Evolutionary conservation across 306 rosid species (phyloP), one percentile per base, ranked within the genome.

Genomic region (Rubus parviflorus): DNA sequence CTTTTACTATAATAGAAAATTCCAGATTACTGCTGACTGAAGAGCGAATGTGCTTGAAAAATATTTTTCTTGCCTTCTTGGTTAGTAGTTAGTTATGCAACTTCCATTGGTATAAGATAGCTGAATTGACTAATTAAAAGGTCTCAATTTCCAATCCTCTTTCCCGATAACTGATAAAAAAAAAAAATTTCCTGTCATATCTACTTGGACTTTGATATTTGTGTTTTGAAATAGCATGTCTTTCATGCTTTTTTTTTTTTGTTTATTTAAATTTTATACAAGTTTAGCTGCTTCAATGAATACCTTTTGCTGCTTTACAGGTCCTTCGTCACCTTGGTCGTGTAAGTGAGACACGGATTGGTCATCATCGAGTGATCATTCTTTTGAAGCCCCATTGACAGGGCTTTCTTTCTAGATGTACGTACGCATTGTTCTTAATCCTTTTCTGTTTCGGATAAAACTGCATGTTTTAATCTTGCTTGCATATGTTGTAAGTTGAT

Each of bases 311-410:
- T 41, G 42, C 65, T 76, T n/a, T 57, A 61, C 89, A 94, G 98
- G 98, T 94, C 78, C 95, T 94, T 79, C 97, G 95, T 65, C 98
- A 94, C 87, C 95, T 94, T 57, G 97, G 98, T 25, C 97, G 97
- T 37, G 83, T 92, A 72, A 94, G 74, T 23, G 98, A 95, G 86
- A 83, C 90, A 83, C 93, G 97, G 43, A 75, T 90, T 41, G 97
- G 97, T 38, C 92, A 87, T 86, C 88, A 92, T 61, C 96, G 98
- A 25, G 87, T 95, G 77, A 85, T 92, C 63, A 84, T 89, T 74
- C 84, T 92, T 5, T 81, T 87, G 58, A 95, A 87, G 88, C 97
- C 92, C 42, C 87, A 86, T 52, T 89, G 79, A 86, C 56, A 13
- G 14, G 52, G 60, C 65, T 19, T 75, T 46, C 56, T 62, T 38